These are phyloP conservation scores for Nothopassalora personata DNA, from an alignment of 2,329 filamentous ascomycete genomes.

Conservation along the genomic window DNA sequence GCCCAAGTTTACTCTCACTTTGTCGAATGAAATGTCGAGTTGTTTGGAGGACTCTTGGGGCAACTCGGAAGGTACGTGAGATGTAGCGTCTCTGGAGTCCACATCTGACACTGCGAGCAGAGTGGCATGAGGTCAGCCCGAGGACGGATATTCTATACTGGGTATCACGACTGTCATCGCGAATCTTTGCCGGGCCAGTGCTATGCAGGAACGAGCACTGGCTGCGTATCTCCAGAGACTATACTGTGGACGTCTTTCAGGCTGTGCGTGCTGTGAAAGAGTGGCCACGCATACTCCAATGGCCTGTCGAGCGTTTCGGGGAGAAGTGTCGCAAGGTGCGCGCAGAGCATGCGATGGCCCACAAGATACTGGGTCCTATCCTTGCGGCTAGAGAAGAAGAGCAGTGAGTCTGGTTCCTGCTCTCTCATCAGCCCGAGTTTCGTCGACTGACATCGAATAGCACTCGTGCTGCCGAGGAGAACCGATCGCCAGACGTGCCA, in stretches of 20 bases:
- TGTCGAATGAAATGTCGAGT: slow-evolving; percentile 3
- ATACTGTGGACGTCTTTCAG: slow-evolving; percentile 35
- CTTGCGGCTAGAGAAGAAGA: slow-evolving; percentile 24
- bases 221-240: slow-evolving; percentile 34
- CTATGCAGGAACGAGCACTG: slow-evolving; percentile 38
- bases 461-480: slow-evolving; percentile 11
- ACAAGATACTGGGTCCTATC: slow-evolving; percentile 33
- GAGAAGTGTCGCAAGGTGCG: slow-evolving; percentile 34
- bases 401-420: background rate
- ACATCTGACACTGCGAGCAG: background rate
- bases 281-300: slow-evolving; percentile 33
- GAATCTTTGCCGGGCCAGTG: slow-evolving; percentile 37
- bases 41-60: slow-evolving; percentile 6
- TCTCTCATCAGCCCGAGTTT: background rate
- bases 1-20: slow-evolving; percentile 6
- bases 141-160: slow-evolving; percentile 29
- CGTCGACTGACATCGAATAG: background rate
- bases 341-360: slow-evolving; percentile 28
- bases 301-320: slow-evolving; percentile 33
- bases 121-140: slow-evolving; percentile 17
- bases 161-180: slow-evolving; percentile 37
- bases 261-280: slow-evolving; percentile 31
- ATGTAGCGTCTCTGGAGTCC: background rate
- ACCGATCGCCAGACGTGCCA: slow-evolving; percentile 13
- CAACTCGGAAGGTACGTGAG: background rate